Base-by-base conservation (phyloP, 106 monocot species). In the Dioscorea alata region DNA sequence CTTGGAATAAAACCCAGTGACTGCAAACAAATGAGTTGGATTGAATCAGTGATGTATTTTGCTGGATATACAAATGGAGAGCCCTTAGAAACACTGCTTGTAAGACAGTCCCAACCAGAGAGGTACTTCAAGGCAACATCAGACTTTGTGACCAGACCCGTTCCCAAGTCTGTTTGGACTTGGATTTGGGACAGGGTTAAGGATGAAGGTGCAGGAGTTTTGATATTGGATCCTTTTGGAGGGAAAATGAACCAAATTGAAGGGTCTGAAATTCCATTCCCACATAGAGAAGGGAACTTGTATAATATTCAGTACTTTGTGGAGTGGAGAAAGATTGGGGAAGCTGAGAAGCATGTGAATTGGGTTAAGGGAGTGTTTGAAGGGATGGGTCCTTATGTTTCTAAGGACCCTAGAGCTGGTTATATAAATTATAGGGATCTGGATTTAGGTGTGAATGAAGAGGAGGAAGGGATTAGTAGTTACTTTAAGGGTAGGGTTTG, bases 351-450 rank as follows among this genome's bases (percentile, higher is more conserved):
- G 62, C 72, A 72, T 63, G n/a, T 72, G 28, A 50, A 62, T 2
- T 72, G 72, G 72, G 53, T 72, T 48, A 72, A 52, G 52, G 52
- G 24, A 18, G 2, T 72, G 0, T 63, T 62, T 53, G 13, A 4
- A 6, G 61, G 49, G 49, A 63, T 63, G 72, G 2, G 13, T 21
- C 62, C 62, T 13, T 72, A 51, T 35, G 72, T 72, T 22, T 63
- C 62, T 8, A 62, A 48, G 48, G 50, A 72, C 6, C 72, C 72
- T 7, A 72, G 72, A 50, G 63, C 62, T 2, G 57, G 64, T 18
- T 73, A 73, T 49, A 25, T 63, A 9, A 65, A 73, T 35, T 72
- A 63, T 20, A 72, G 60, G 62, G 63, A 72, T 33, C 48, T 71
- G 1, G 71, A 71, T 19, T 34, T 73, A 54, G 73, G 73, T 0